phyloP scores from a whole-genome alignment of 176 grass and related monocot genomes.

The Hordeum marinum region DNA sequence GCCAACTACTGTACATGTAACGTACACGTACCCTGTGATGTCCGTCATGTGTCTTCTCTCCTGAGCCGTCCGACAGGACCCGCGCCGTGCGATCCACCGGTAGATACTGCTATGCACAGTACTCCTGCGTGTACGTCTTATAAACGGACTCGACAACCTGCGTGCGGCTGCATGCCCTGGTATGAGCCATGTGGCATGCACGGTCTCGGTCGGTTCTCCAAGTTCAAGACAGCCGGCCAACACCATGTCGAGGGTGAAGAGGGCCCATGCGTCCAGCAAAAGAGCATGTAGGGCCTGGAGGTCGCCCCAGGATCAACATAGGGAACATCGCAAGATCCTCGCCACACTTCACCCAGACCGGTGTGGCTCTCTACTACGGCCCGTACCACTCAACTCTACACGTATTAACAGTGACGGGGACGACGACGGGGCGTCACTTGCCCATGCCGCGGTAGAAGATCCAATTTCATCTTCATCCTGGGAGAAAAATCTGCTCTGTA shows the following conservation, averaged over 20 bases:
- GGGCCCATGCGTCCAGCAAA: background rate
- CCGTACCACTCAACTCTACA: background rate
- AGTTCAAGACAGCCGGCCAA: background rate
- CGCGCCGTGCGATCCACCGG: too few species aligned
- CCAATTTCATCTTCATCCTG: background rate
- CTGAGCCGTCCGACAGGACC: too few species aligned
- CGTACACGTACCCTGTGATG: too few species aligned
- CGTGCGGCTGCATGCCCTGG: background rate
- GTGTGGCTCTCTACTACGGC: background rate
- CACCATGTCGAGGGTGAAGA: background rate
- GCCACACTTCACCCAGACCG: background rate
- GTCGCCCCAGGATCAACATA: background rate
- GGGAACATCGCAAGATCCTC: background rate
- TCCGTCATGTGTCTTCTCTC: too few species aligned
- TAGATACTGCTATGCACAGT: too few species aligned
- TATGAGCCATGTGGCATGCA: background rate
- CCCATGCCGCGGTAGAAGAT: background rate
- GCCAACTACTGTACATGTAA: too few species aligned
- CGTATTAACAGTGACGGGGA: background rate
- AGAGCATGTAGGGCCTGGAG: constrained; percentile 9
- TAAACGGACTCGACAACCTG: background rate
- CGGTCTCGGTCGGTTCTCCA: constrained; percentile 10
- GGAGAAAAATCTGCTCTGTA: background rate
- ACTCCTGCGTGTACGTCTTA: too few species aligned
- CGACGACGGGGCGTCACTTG: background rate